Percentiles rank a stretch among this genome's conserved stretches.
phyloP scores from a whole-genome alignment of 768 basidiomycete species.

The Punctularia strigosozonata region DNA sequence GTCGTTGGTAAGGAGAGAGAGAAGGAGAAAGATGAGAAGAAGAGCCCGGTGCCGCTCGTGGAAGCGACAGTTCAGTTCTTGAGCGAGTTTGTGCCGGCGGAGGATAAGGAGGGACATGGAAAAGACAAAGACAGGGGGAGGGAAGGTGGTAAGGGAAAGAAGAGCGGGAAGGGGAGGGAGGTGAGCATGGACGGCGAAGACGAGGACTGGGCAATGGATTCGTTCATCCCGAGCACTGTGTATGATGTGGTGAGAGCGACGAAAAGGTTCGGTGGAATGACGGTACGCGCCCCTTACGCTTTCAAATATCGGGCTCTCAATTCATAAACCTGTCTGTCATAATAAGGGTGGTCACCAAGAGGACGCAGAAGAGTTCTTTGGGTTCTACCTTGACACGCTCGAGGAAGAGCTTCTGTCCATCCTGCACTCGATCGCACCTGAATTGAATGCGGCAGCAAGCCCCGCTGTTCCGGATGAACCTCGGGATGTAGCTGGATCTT shows the following conservation, averaged over 20 bases:
- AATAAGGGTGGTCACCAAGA: conserved; percentile 95
- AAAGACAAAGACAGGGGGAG: conserved; percentile 11
- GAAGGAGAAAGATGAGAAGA: conserved; percentile 17
- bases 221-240: conserved; percentile 76
- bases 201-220: conserved; percentile 42
- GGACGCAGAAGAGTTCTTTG: conserved; percentile 97
- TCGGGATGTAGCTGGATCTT: conserved; percentile 21
- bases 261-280: conserved; percentile 88
- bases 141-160: conserved; percentile 13
- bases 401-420: conserved; percentile 82
- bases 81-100: conserved; percentile 49
- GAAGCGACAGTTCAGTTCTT: conserved; percentile 65
- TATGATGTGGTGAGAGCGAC: conserved; percentile 92
- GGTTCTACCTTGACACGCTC: conserved; percentile 89
- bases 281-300: conserved; percentile 35
- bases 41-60: conserved; percentile 40
- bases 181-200: conserved; percentile 31
- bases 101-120: conserved; percentile 18
- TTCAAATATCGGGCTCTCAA: conserved; percentile 1
- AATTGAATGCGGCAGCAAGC: conserved; percentile 19
- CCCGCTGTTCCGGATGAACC: conserved; percentile 28
- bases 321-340: conserved; percentile 4
- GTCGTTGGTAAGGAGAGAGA: too few species aligned
- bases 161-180: conserved; percentile 25
- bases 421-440: conserved; percentile 36